Percentiles rank a stretch among this genome's conserved stretches.
Evolutionary conservation across 2,329 filamentous ascomycete genomes (phyloP).

Genomic region (Diplodia scrobiculata): DNA sequence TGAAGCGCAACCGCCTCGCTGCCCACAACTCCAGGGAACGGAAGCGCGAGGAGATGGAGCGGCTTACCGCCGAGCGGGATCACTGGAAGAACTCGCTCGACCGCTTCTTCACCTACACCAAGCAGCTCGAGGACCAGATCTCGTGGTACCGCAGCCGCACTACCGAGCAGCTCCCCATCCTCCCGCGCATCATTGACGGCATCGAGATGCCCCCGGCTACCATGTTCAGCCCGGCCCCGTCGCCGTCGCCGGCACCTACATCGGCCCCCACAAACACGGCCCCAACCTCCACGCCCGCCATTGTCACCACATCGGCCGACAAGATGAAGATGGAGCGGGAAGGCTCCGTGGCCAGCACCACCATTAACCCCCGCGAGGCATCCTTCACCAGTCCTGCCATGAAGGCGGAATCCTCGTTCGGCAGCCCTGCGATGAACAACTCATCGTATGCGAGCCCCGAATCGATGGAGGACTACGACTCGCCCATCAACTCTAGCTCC

Average conservation of each 20-base stretch:
- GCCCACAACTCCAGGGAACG: slow-evolving; percentile 95
- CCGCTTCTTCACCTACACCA: slow-evolving; percentile 55
- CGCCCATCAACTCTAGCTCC: slow-evolving; percentile 44
- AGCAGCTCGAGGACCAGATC: slow-evolving; percentile 55
- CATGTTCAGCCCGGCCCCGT: slow-evolving; percentile 31
- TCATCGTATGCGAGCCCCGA: slow-evolving; percentile 42
- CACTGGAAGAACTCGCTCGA: slow-evolving; percentile 66
- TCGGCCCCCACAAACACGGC: slow-evolving; percentile 1
- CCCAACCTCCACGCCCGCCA: slow-evolving; percentile 2
- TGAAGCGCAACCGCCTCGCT: slow-evolving; percentile 91
- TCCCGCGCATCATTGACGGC: slow-evolving; percentile 34
- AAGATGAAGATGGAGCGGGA: background rate
- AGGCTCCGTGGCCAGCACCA: slow-evolving; percentile 19
- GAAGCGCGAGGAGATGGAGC: slow-evolving; percentile 87
- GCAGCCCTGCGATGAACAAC: slow-evolving; percentile 25
- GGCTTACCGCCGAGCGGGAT: slow-evolving; percentile 67
- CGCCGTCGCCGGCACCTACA: background rate
- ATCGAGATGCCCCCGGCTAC: slow-evolving; percentile 31
- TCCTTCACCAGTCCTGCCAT: slow-evolving; percentile 28
- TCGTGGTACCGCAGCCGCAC: slow-evolving; percentile 41
- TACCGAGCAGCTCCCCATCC: slow-evolving; percentile 37
- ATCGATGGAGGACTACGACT: slow-evolving; percentile 47
- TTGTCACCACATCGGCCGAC: slow-evolving; percentile 15
- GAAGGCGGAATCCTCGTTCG: slow-evolving; percentile 33
- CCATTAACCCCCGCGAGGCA: slow-evolving; percentile 43